Conservation (phyloP, 2,329 filamentous ascomycete genomes). For the Byssothecium circinans region DNA sequence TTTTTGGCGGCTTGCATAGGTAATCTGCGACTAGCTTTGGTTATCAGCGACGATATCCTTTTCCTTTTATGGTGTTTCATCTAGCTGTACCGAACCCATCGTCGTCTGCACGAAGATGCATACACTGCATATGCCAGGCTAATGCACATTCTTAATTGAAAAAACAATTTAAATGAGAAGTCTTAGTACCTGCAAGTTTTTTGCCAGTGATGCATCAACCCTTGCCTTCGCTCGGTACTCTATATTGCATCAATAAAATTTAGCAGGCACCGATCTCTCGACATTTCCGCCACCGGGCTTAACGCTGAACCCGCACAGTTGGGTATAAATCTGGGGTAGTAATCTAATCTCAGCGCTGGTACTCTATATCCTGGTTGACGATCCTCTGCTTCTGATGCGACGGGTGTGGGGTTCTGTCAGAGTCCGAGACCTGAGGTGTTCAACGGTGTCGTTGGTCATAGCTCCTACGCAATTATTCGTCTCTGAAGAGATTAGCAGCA, state of each 20-base stretch:
- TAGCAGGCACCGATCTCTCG: too few species aligned
- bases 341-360: not conserved
- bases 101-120: not conserved
- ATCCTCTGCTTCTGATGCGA: not conserved
- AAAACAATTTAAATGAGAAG: not conserved
- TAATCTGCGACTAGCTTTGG: too few species aligned
- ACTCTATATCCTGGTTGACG: not conserved
- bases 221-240: not conserved
- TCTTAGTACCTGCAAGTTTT: too few species aligned
- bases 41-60: too few species aligned
- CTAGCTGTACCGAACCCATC: not conserved
- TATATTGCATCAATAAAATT: not conserved
- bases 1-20: too few species aligned
- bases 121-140: conserved; percentile 15
- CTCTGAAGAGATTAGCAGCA: not conserved
- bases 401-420: not conserved
- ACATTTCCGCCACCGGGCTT: not conserved
- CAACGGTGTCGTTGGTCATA: not conserved
- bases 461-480: not conserved
- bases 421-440: not conserved
- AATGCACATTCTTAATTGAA: conserved; percentile 3
- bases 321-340: not conserved
- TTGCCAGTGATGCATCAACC: not conserved
- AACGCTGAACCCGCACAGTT: not conserved
- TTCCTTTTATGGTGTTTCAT: too few species aligned